Evolutionary conservation across 805 yeast genomes (phyloP).

Genomic region (Yarrowia sp.): DNA sequence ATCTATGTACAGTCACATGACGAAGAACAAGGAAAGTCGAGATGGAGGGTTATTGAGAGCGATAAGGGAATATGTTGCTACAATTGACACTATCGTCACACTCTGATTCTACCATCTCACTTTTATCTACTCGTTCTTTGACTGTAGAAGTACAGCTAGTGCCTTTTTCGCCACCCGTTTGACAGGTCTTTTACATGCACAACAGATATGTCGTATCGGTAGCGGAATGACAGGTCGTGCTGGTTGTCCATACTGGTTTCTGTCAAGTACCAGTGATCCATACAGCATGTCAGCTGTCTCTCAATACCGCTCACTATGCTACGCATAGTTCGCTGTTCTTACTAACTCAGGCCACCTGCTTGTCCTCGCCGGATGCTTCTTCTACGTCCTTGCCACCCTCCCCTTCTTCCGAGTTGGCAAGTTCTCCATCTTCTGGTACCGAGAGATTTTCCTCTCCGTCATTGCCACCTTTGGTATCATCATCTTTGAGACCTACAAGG

Average conservation of each 20-base stretch:
- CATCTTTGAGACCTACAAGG: constrained; percentile 53
- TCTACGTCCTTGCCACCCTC: constrained; percentile 42
- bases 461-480: constrained; percentile 74
- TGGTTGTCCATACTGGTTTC: no score
- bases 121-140: no score
- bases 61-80: neutral
- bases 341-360: constrained; percentile 46
- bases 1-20: constrained; percentile 6
- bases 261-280: no score
- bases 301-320: neutral
- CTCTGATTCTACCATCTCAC: no score
- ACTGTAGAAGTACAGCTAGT: no score
- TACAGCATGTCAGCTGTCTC: no score
- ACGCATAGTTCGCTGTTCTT: neutral
- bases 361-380: constrained; percentile 43
- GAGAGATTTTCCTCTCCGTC: constrained; percentile 58
- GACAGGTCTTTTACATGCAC: no score
- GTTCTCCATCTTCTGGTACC: constrained; percentile 50
- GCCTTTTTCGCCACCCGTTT: no score
- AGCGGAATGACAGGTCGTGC: no score
- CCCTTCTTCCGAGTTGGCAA: constrained; percentile 29
- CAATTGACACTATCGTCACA: no score
- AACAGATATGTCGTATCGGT: no score
- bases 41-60: neutral
- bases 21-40: neutral